Evolutionary conservation across 805 yeast species (phyloP).

Genomic region (Kluyveromyces wickerhamii): DNA sequence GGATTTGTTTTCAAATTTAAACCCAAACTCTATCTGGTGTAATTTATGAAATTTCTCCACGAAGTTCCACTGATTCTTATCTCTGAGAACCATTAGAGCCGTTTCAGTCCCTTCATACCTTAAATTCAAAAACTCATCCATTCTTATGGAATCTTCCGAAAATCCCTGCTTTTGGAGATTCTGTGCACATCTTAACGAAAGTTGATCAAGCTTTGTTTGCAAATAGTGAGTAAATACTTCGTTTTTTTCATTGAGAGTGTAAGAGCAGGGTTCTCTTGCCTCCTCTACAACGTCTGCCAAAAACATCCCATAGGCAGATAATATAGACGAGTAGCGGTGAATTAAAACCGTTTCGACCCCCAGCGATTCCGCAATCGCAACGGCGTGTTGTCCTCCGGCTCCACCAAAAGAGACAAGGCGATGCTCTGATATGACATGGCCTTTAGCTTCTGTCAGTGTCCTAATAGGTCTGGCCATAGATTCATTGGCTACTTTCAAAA

Average conservation of each 20-base stretch:
- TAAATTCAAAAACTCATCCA: slow-evolving; percentile 33
- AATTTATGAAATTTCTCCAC: slow-evolving; percentile 11
- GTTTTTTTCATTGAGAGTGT: slow-evolving; percentile 8
- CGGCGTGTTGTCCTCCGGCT: slow-evolving; percentile 37
- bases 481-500: slow-evolving; percentile 35
- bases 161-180: slow-evolving; percentile 20
- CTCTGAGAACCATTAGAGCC: slow-evolving; percentile 26
- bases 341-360: slow-evolving; percentile 32
- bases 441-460: slow-evolving; percentile 35
- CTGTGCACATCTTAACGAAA: not conserved
- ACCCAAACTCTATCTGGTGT: slow-evolving; percentile 22
- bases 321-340: slow-evolving; percentile 36
- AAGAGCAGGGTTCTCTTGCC: slow-evolving; percentile 16
- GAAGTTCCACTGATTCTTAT: slow-evolving; percentile 10
- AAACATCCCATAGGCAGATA: slow-evolving; percentile 37
- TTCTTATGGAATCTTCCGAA: slow-evolving; percentile 10
- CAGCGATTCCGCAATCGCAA: slow-evolving; percentile 31
- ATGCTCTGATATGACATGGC: slow-evolving; percentile 32
- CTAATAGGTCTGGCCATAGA: slow-evolving; percentile 37
- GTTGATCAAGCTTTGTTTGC: not conserved
- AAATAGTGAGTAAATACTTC: slow-evolving; percentile 6
- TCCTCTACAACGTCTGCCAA: slow-evolving; percentile 26
- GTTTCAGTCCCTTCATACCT: slow-evolving; percentile 36
- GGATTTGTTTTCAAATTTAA: slow-evolving; percentile 19
- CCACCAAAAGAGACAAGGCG: slow-evolving; percentile 37